Percentiles rank a stretch among this genome's conserved stretches.
Evolutionary conservation across 2,329 filamentous ascomycete genomes (phyloP).

Genomic region (Ophiostoma novo-ulmi): DNA sequence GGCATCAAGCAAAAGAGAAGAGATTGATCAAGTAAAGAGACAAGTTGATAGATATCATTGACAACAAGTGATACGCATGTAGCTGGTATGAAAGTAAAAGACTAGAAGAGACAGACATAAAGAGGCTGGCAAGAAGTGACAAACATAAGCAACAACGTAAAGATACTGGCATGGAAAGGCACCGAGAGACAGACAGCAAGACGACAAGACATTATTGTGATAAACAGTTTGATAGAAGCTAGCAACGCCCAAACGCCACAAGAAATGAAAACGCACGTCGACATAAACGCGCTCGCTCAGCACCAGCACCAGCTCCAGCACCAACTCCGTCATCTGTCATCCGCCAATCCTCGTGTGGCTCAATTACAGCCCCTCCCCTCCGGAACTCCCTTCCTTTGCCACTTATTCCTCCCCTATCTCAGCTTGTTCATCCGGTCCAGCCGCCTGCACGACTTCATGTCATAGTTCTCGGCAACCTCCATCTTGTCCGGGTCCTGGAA

Average conservation of each 20-base stretch:
- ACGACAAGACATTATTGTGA: neutral
- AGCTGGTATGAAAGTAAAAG: neutral
- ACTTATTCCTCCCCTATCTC: neutral
- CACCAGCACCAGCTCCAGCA: neutral
- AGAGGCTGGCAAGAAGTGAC: neutral
- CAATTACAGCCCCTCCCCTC: neutral
- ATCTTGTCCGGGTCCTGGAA: constrained; percentile 75
- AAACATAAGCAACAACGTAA: neutral
- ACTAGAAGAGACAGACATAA: neutral
- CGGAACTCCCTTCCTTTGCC: too few species aligned
- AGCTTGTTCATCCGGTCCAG: constrained; percentile 41
- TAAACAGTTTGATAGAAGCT: neutral
- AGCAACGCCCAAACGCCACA: constrained; percentile 16
- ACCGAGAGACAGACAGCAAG: neutral
- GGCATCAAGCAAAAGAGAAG: too few species aligned
- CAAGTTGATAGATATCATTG: neutral
- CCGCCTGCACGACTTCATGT: constrained; percentile 50
- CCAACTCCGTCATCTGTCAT: too few species aligned
- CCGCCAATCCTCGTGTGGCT: too few species aligned
- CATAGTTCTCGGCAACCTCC: constrained; percentile 56
- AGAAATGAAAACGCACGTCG: neutral
- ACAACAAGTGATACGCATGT: neutral
- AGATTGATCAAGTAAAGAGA: neutral
- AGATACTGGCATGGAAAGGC: neutral
- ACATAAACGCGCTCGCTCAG: neutral